Evolutionary conservation across 2,329 filamentous ascomycete genomes (phyloP).

Genomic region (Ploettnerulaceae sp.): DNA sequence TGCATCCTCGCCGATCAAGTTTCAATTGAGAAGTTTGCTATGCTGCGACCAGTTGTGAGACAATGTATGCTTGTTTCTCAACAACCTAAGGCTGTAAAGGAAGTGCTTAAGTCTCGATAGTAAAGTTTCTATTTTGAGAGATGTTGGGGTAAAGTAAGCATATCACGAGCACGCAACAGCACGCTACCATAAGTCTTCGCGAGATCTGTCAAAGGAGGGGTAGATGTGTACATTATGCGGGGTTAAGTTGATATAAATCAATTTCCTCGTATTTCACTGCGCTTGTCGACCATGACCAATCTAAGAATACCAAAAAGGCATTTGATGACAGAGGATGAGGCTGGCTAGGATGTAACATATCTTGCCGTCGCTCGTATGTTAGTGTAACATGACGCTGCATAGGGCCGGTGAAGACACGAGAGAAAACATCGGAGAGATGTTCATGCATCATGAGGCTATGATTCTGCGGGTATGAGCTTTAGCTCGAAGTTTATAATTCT

Average conservation of each 20-base stretch:
- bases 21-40: too few relatives aligned
- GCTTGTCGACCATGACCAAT: background rate
- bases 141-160: background rate
- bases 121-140: constrained; percentile 1
- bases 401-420: constrained; percentile 1
- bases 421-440: background rate
- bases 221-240: constrained; percentile 7
- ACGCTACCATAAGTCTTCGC: too few relatives aligned
- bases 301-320: background rate
- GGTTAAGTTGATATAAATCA: background rate
- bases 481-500: constrained; percentile 3
- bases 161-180: background rate
- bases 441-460: background rate
- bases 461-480: background rate
- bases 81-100: too few relatives aligned
- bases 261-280: constrained; percentile 7
- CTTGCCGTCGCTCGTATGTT: constrained; percentile 1
- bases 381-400: constrained; percentile 3
- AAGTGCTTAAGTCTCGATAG: too few relatives aligned
- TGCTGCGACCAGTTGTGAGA: too few relatives aligned
- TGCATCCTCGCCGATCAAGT: background rate
- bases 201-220: background rate
- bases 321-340: background rate
- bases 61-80: too few relatives aligned
- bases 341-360: background rate